Percentiles rank a stretch among this genome's conserved stretches.
Conservation (phyloP, 2,329 filamentous ascomycete species). For the Trichophyton schoenleinii region DNA sequence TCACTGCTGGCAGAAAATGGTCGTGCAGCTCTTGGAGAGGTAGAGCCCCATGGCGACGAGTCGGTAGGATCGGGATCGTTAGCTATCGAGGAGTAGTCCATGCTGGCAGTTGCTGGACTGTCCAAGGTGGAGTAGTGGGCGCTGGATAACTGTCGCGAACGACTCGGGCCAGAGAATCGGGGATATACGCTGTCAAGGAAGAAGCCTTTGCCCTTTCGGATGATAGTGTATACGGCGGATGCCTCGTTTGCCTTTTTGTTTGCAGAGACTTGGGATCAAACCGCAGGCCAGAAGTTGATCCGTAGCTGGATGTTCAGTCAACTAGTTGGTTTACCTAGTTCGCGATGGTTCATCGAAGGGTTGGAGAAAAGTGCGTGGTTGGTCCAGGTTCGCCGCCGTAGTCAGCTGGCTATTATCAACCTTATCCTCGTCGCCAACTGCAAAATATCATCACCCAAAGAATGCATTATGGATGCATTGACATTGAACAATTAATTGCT, state of each 20-base stretch:
- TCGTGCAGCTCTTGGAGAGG: constrained; percentile 28
- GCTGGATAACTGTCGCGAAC: neutral
- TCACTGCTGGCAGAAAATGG: constrained; percentile 27
- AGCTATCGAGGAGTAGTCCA: constrained; percentile 54
- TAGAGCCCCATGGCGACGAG: constrained; percentile 48
- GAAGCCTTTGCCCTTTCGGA: neutral
- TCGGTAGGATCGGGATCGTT: constrained; percentile 47
- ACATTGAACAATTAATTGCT: neutral
- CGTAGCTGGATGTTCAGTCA: too few species aligned
- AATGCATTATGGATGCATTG: neutral
- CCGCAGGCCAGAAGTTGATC: neutral
- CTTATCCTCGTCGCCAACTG: neutral
- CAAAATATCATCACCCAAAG: neutral
- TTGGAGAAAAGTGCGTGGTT: neutral
- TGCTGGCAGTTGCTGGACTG: constrained; percentile 20
- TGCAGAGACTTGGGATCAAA: neutral
- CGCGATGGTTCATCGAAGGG: neutral
- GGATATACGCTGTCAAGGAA: neutral
- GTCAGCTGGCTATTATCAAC: neutral
- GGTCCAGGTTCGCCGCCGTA: neutral
- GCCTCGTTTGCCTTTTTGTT: neutral
- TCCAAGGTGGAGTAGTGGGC: neutral
- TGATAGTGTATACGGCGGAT: neutral
- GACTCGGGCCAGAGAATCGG: neutral
- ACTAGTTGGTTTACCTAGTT: too few species aligned